A percentile compares a stretch with the other conserved stretches of the same genome.
Conservation (phyloP, 1,284 basidiomycete species). For the Naganishia sp. region DNA sequence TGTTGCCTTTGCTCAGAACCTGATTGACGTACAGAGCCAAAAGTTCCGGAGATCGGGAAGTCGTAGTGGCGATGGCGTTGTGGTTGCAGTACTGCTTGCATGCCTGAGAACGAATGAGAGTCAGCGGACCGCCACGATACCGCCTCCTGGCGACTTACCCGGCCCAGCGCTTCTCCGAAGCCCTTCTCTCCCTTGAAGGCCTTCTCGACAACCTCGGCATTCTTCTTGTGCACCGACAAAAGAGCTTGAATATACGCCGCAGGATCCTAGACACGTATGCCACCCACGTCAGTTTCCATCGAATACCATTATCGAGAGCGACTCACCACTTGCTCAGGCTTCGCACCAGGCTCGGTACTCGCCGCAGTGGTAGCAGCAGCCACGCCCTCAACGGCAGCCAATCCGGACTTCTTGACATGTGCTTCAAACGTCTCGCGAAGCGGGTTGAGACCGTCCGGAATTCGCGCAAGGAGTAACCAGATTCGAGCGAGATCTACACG, state of each 20-base stretch:
- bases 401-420: slow-evolving; percentile 88
- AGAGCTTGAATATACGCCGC: slow-evolving; percentile 94
- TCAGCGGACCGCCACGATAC: slow-evolving; percentile 6
- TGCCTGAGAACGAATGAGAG: slow-evolving; percentile 61
- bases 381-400: slow-evolving; percentile 80
- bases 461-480: slow-evolving; percentile 88
- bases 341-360: slow-evolving; percentile 59
- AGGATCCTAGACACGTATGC: slow-evolving; percentile 58
- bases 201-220: slow-evolving; percentile 82
- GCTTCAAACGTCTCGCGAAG: slow-evolving; percentile 89
- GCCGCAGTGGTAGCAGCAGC: slow-evolving; percentile 9
- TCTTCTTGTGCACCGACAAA: slow-evolving; percentile 87
- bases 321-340: slow-evolving; percentile 17
- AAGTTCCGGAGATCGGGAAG: slow-evolving; percentile 90
- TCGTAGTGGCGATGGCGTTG: slow-evolving; percentile 84
- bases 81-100: slow-evolving; percentile 95
- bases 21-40: slow-evolving; percentile 92
- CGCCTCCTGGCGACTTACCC: not conserved
- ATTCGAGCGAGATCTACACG: slow-evolving; percentile 79
- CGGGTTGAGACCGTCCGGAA: slow-evolving; percentile 87
- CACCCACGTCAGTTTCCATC: not conserved
- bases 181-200: slow-evolving; percentile 94
- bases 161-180: slow-evolving; percentile 89
- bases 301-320: not conserved
- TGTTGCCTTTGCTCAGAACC: slow-evolving; percentile 91